These are phyloP conservation scores for Oidium heveae DNA, from an alignment of 2,329 filamentous ascomycete species.

Conservation along the genomic window DNA sequence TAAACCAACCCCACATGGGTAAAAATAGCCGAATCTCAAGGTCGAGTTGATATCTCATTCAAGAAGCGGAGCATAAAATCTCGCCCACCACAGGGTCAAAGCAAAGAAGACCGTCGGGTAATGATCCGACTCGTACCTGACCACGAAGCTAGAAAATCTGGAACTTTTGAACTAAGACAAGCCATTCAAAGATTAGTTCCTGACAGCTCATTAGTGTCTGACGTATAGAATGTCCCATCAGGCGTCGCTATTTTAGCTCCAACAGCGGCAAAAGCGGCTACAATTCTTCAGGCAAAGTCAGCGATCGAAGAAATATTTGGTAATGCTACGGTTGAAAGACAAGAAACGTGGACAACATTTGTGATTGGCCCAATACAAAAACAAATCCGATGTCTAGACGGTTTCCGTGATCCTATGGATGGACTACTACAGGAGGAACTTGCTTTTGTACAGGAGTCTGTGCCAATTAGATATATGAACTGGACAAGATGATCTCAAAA, in stretches of 20 bases:
- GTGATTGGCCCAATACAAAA: neutral
- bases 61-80: neutral
- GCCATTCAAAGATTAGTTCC: neutral
- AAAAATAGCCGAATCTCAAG: neutral
- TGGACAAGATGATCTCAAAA: neutral
- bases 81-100: neutral
- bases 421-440: neutral
- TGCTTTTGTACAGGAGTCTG: neutral
- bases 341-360: neutral
- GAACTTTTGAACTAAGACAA: neutral
- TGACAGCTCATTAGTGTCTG: neutral
- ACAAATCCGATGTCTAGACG: neutral
- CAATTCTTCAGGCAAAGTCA: neutral
- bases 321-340: neutral
- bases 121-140: too few relatives aligned
- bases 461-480: neutral
- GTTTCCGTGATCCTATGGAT: neutral
- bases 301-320: neutral
- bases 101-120: too few relatives aligned
- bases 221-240: neutral
- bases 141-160: too few relatives aligned
- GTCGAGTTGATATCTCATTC: conserved; percentile 5
- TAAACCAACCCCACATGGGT: neutral
- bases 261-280: neutral
- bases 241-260: neutral